Evolutionary conservation across 108 stramenopile species (phyloP).

Genomic region (Fragilariopsis cylindrus): DNA sequence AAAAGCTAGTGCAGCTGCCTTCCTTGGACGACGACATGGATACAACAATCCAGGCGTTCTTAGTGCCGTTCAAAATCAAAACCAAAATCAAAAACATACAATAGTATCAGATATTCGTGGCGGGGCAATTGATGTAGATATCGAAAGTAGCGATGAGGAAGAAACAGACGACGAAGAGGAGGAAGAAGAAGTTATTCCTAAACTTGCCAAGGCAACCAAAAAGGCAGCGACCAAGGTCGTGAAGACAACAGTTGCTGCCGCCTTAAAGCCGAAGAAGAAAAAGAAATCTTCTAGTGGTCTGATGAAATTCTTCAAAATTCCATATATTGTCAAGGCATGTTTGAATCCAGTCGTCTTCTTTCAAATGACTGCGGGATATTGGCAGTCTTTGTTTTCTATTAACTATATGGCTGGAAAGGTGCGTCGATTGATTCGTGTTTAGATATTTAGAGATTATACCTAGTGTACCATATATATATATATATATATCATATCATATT

Average conservation of each 20-base stretch:
- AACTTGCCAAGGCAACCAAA: slow-evolving; percentile 42
- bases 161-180: slow-evolving; percentile 63
- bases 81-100: slow-evolving; percentile 2
- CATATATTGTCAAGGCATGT: slow-evolving; percentile 79
- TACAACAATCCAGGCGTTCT: too few species aligned
- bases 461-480: background rate
- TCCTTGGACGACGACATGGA: background rate
- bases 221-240: slow-evolving; percentile 29
- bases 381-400: slow-evolving; percentile 65
- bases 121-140: slow-evolving; percentile 16
- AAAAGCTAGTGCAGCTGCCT: background rate
- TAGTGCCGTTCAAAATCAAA: background rate
- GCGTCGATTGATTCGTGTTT: slow-evolving; percentile 20
- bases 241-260: slow-evolving; percentile 46
- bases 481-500: background rate
- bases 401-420: slow-evolving; percentile 62
- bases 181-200: slow-evolving; percentile 46
- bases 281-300: slow-evolving; percentile 30
- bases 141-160: slow-evolving; percentile 46
- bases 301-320: slow-evolving; percentile 43
- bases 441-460: background rate
- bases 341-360: slow-evolving; percentile 75
- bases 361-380: slow-evolving; percentile 77
- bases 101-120: slow-evolving; percentile 4
- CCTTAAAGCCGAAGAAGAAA: slow-evolving; percentile 30